Base-by-base conservation (phyloP, 495 filamentous ascomycete genomes). In the Daldinia decipiens region DNA sequence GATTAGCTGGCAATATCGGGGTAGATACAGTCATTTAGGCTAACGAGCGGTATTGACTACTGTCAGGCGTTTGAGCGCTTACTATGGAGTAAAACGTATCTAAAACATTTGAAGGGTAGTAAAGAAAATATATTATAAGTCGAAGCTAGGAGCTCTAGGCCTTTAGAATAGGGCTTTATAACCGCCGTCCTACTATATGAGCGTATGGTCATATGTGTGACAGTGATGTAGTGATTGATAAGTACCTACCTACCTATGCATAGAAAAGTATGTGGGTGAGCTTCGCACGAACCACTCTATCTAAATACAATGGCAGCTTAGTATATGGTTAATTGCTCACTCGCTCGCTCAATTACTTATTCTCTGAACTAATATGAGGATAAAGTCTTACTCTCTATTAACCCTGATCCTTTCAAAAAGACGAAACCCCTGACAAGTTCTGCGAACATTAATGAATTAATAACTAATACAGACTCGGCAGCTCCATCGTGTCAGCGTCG, bases 401-500 rank as follows among this genome's bases (percentile, higher is more conserved):
- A 47, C 8, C 1, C 2, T 36, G 24, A 11, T 1, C 17, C n/a
- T 4, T 21, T 21, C 17, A 4, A 47, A 47, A 24, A 9, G n/a
- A 5, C 15, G 24, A 9, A 47, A 11, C 3, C 8, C 24, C 8
- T 4, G 0, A 21, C 43, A 17, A 21, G 11, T 9, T 19, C n/a
- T 8, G 17, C 8, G 8, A 11, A 7, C 5, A 21, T 17, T 12
- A 17, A 47, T 47, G 2, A 45, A 45, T 45, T 21, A 8, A 47
- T 47, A 8, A 19, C 43, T 9, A 3, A 24, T 21, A 11, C 17
- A 4, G 8, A 17, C 8, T 47, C 17, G 43, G 24, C 9, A 24
- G 43, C 7, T 24, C 43, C 21, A 47, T 47, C 4, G 27, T 55
- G 12, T 55, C 53, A 17, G 51, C 62, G 43, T 65, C 62, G 5